Evolutionary conservation across 225 moss, liverwort and hornwort species (phyloP).

Genomic region (Climacium dendroides): DNA sequence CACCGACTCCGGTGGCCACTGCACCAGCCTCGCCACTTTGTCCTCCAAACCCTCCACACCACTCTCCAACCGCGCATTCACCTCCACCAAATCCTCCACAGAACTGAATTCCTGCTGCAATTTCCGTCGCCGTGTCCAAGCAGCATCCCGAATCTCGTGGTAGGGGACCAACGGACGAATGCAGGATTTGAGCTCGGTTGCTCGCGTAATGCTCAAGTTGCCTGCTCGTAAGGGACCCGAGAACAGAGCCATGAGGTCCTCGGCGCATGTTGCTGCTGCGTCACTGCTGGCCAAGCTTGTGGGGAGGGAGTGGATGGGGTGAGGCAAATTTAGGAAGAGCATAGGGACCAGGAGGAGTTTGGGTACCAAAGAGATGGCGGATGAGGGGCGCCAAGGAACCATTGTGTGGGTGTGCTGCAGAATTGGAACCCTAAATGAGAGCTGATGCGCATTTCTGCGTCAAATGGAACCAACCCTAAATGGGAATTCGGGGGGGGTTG

Average conservation of each 20-base stretch:
- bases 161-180: constrained; percentile 32
- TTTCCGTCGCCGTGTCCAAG: neutral
- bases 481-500: neutral
- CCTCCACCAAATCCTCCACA: constrained; percentile 9
- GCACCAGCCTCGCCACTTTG: constrained; percentile 24
- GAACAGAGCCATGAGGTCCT: constrained; percentile 33
- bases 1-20: constrained; percentile 29
- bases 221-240: constrained; percentile 18
- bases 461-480: neutral
- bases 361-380: neutral
- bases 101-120: neutral
- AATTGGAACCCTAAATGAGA: neutral
- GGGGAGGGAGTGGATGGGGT: neutral
- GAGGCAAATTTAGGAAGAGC: constrained; percentile 1
- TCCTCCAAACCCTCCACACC: neutral
- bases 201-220: neutral
- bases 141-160: constrained; percentile 1
- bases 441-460: neutral
- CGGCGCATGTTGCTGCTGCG: constrained; percentile 19
- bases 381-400: neutral
- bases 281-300: constrained; percentile 1
- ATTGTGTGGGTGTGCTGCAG: neutral
- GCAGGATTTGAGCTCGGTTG: constrained; percentile 18
- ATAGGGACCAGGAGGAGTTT: constrained; percentile 14
- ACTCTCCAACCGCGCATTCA: constrained; percentile 5